phyloP scores from a whole-genome alignment of 352 stramenopile species.

The Globisporangium rhizosaccharum region DNA sequence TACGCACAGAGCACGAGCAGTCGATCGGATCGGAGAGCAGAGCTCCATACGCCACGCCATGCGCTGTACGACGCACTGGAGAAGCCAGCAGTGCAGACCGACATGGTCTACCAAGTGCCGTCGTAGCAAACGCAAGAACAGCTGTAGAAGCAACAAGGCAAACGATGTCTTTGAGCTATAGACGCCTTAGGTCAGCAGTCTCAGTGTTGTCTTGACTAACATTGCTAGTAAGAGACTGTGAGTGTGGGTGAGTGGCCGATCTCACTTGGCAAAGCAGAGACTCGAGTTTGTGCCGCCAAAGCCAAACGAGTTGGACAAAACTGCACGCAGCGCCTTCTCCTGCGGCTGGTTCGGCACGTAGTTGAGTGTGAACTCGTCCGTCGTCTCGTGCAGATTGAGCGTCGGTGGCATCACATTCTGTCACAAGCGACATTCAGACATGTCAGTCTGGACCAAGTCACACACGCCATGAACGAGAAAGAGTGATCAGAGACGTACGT shows the following conservation, averaged over 20 bases:
- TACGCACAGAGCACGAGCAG: slow-evolving; percentile 14
- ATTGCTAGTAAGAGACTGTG: neutral
- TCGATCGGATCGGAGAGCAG: too few relatives aligned
- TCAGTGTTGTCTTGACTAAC: too few relatives aligned
- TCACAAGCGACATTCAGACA: neutral
- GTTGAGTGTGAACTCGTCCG: slow-evolving; percentile 79
- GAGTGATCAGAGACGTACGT: slow-evolving; percentile 35
- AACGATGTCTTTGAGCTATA: too few relatives aligned
- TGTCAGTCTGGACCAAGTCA: neutral
- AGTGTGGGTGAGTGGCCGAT: neutral
- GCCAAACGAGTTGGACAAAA: slow-evolving; percentile 96
- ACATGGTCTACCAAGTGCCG: slow-evolving; percentile 25
- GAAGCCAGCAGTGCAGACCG: slow-evolving; percentile 12
- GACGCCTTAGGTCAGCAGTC: too few relatives aligned
- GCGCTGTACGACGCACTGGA: slow-evolving; percentile 17
- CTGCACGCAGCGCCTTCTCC: slow-evolving; percentile 68
- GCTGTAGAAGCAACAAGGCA: neutral
- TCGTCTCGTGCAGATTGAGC: slow-evolving; percentile 86
- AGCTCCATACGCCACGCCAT: slow-evolving; percentile 7
- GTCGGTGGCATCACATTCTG: slow-evolving; percentile 92
- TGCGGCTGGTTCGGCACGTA: slow-evolving; percentile 70
- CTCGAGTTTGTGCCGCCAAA: slow-evolving; percentile 96
- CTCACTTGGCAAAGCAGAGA: slow-evolving; percentile 72
- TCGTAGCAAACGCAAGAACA: slow-evolving; percentile 10
- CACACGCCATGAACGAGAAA: neutral